Conservation (phyloP, 441 rosid species). For the Gossypium trilobum region DNA sequence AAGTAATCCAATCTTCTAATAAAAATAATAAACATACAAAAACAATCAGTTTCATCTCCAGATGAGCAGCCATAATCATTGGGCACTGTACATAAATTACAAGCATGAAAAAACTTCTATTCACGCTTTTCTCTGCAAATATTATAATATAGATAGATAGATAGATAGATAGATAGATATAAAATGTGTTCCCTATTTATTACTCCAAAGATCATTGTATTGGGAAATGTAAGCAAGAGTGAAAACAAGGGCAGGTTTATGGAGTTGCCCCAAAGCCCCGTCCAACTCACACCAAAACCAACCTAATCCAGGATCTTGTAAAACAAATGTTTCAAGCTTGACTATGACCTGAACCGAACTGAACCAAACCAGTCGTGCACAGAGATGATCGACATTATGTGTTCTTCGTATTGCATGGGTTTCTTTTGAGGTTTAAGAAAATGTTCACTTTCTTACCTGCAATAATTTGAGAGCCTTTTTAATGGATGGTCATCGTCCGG, state of each 20-base stretch:
- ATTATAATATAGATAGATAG: background rate
- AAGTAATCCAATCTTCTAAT: background rate
- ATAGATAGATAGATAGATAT: background rate
- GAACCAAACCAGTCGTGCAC: conserved; percentile 12
- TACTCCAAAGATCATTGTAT: conserved; percentile 20
- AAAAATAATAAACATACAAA: background rate
- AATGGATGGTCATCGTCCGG: conserved; percentile 14
- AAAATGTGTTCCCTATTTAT: conserved; percentile 23
- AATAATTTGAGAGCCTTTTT: conserved; percentile 17
- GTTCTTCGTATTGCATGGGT: background rate
- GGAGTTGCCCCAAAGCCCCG: background rate
- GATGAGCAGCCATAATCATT: conserved; percentile 18
- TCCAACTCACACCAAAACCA: conserved; percentile 24
- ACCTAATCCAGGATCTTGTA: conserved; percentile 24
- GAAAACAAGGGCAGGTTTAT: conserved; percentile 15
- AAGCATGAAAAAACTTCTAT: conserved; percentile 23
- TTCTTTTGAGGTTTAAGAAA: conserved; percentile 8
- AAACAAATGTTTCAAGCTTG: conserved; percentile 26
- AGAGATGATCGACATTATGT: background rate
- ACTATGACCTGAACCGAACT: conserved; percentile 1
- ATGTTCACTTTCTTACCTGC: conserved; percentile 1
- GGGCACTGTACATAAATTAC: conserved; percentile 38
- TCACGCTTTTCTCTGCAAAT: conserved; percentile 33
- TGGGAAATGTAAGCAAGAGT: conserved; percentile 21
- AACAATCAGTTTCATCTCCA: conserved; percentile 15